Percentiles rank a stretch among this genome's conserved stretches.
Conservation (phyloP, 345 rosid species). For the Ailanthus altissimus region DNA sequence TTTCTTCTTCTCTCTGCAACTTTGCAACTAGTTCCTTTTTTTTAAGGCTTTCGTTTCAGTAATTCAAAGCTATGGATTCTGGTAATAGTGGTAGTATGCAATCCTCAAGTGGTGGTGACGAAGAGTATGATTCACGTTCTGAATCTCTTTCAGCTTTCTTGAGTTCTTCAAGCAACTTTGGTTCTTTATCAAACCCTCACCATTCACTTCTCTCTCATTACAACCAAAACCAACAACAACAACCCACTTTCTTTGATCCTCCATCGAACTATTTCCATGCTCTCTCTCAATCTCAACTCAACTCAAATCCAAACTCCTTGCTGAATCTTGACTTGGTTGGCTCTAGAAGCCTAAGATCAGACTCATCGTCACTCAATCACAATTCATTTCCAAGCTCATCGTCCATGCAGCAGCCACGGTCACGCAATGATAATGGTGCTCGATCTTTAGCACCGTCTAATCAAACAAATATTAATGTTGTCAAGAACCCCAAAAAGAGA, state of each 20-base stretch:
- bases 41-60: neutral
- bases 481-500: slow-evolving; percentile 75
- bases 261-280: slow-evolving; percentile 34
- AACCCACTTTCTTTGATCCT: slow-evolving; percentile 37
- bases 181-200: too few species aligned
- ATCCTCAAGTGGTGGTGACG: slow-evolving; percentile 71
- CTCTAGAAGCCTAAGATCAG: slow-evolving; percentile 31
- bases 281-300: slow-evolving; percentile 39
- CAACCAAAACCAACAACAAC: slow-evolving; percentile 24
- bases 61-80: slow-evolving; percentile 60
- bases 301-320: slow-evolving; percentile 32
- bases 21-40: slow-evolving; percentile 12
- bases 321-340: slow-evolving; percentile 34
- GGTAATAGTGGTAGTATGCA: slow-evolving; percentile 75
- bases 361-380: slow-evolving; percentile 28
- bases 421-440: slow-evolving; percentile 25
- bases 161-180: slow-evolving; percentile 32
- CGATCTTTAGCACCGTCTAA: slow-evolving; percentile 29
- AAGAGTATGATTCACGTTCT: slow-evolving; percentile 59
- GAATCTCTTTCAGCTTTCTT: slow-evolving; percentile 39
- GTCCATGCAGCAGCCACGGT: slow-evolving; percentile 24
- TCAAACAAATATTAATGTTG: slow-evolving; percentile 18
- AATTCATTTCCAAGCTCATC: slow-evolving; percentile 27
- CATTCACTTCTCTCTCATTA: slow-evolving; percentile 29
- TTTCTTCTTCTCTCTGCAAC: slow-evolving; percentile 6